Percentiles rank a stretch among this genome's conserved stretches.
Evolutionary conservation across 257 asterid species (phyloP).

Genomic region (Solanum ossicruentum): DNA sequence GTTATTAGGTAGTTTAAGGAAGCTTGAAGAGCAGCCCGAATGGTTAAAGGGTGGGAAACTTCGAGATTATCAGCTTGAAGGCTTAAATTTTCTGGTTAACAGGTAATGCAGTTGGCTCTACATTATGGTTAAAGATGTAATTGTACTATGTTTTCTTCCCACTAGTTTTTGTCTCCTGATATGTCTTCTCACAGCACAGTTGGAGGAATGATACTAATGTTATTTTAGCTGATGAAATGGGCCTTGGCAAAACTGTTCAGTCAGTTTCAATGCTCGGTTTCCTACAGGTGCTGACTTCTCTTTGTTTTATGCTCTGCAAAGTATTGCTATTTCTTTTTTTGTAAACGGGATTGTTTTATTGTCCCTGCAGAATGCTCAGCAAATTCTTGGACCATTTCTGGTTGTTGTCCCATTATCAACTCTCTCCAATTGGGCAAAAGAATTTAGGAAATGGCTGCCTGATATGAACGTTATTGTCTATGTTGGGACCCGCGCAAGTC

Average conservation of each 20-base stretch:
- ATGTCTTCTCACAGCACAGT: slow-evolving; percentile 57
- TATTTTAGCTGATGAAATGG: slow-evolving; percentile 98
- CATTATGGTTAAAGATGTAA: neutral
- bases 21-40: slow-evolving; percentile 95
- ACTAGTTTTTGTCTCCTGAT: slow-evolving; percentile 20
- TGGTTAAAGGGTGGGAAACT: slow-evolving; percentile 99
- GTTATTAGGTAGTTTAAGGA: slow-evolving; percentile 83
- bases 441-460: slow-evolving; percentile 94
- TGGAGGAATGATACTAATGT: slow-evolving; percentile 99
- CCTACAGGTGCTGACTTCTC: slow-evolving; percentile 52
- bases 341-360: slow-evolving; percentile 1
- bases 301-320: neutral
- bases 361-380: slow-evolving; percentile 69
- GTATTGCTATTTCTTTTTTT: neutral
- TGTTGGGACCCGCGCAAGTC: slow-evolving; percentile 97
- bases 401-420: slow-evolving; percentile 97
- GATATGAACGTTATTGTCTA: slow-evolving; percentile 74
- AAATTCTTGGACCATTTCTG: slow-evolving; percentile 94
- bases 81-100: slow-evolving; percentile 91
- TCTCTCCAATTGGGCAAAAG: slow-evolving; percentile 98
- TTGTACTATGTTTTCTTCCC: neutral
- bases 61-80: slow-evolving; percentile 99
- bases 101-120: slow-evolving; percentile 50
- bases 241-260: slow-evolving; percentile 98
- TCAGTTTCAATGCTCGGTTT: slow-evolving; percentile 98